Evolutionary conservation across 805 yeast genomes (phyloP).

Genomic region (Candida multigemmis): DNA sequence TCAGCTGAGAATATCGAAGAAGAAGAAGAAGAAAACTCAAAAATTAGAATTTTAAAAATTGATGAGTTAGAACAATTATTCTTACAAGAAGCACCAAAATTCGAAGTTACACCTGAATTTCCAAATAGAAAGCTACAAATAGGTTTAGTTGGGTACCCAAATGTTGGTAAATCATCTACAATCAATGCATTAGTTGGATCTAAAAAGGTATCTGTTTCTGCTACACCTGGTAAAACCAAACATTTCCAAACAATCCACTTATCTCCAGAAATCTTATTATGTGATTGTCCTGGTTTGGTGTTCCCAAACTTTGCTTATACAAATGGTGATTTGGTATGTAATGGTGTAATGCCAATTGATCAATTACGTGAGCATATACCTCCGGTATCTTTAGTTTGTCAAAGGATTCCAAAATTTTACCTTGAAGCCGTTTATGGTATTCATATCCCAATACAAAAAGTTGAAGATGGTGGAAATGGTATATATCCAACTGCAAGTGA

Average conservation of each 20-base stretch:
- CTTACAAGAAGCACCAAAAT: constrained; percentile 66
- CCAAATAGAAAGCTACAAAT: constrained; percentile 64
- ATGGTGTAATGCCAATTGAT: constrained; percentile 98
- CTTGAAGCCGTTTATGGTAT: constrained; percentile 93
- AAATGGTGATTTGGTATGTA: constrained; percentile 92
- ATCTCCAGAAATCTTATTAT: constrained; percentile 72
- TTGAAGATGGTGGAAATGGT: constrained; percentile 85
- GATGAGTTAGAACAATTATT: constrained; percentile 81
- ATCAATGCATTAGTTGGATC: constrained; percentile 95
- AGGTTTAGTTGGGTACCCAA: constrained; percentile 97
- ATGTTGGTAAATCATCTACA: constrained; percentile 92
- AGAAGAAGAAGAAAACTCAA: constrained; percentile 16
- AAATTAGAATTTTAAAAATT: constrained; percentile 65
- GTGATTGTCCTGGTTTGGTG: constrained; percentile 99
- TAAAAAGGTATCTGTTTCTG: constrained; percentile 94
- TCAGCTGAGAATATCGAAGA: constrained; percentile 6
- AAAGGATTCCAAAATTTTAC: constrained; percentile 80
- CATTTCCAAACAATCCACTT: constrained; percentile 94
- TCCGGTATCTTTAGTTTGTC: constrained; percentile 77
- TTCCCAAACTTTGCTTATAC: constrained; percentile 97
- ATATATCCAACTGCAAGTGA: constrained; percentile 78
- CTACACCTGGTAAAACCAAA: constrained; percentile 98
- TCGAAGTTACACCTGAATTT: constrained; percentile 46
- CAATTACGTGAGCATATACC: constrained; percentile 89
- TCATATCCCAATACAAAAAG: constrained; percentile 64